These are phyloP conservation scores for Lyophyllum semitale DNA, from an alignment of 768 basidiomycete genomes.

Conservation along the genomic window DNA sequence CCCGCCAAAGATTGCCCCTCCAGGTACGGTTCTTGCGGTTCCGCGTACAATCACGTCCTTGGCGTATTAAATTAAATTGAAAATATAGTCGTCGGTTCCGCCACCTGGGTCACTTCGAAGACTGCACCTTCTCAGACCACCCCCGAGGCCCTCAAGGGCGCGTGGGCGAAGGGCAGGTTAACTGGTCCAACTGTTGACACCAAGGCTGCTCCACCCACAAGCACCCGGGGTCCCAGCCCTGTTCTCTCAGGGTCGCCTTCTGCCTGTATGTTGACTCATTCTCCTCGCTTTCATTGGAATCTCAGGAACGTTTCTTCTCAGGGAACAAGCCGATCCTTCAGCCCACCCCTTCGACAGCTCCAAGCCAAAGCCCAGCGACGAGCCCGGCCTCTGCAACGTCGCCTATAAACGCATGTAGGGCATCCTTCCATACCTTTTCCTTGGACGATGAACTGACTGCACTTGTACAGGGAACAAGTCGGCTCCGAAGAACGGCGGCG, in stretches of 20 bases:
- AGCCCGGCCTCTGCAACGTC: background rate
- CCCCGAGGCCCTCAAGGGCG: slow-evolving; percentile 12
- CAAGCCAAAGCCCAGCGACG: slow-evolving; percentile 1
- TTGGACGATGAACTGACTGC: background rate
- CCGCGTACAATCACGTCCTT: no score
- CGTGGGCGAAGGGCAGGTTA: slow-evolving; percentile 19
- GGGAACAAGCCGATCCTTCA: slow-evolving; percentile 24
- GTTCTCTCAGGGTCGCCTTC: background rate
- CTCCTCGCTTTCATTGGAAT: background rate
- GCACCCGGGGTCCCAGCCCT: background rate
- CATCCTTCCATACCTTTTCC: background rate
- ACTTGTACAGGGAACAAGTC: slow-evolving; percentile 3
- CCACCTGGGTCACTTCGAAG: slow-evolving; percentile 6
- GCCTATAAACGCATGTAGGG: slow-evolving; percentile 9
- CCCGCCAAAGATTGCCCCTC: slow-evolving; percentile 24
- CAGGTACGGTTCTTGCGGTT: slow-evolving; percentile 25
- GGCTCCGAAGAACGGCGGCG: background rate
- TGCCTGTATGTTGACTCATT: slow-evolving; percentile 4
- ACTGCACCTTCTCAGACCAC: slow-evolving; percentile 4
- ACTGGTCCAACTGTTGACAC: background rate
- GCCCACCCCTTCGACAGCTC: background rate
- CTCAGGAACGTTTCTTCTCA: slow-evolving; percentile 1
- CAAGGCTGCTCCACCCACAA: background rate
- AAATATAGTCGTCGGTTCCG: slow-evolving; percentile 40
- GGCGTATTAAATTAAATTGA: no score